A percentile compares a stretch with the other conserved stretches of the same genome.
phyloP scores from a whole-genome alignment of 768 basidiomycete genomes.

The Amanita rubescens region DNA sequence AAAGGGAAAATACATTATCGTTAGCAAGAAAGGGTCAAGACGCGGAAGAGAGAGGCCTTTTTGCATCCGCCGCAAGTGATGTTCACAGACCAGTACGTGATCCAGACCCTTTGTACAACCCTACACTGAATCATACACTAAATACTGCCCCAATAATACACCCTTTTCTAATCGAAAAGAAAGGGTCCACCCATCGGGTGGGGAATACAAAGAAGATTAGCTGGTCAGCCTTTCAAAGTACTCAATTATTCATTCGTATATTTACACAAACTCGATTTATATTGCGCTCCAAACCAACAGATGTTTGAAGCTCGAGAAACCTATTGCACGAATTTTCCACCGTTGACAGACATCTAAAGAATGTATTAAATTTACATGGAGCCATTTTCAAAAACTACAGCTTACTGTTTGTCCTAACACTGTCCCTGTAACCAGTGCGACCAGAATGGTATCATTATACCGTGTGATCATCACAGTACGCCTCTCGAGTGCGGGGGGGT shows the following conservation, averaged over 20 bases:
- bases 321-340: conserved; percentile 2
- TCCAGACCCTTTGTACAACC: no score
- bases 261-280: no score
- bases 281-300: no score
- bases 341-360: conserved; percentile 2
- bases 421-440: no score
- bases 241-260: neutral
- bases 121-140: no score
- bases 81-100: conserved; percentile 8
- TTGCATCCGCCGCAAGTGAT: conserved; percentile 7
- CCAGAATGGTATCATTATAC: no score
- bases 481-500: no score
- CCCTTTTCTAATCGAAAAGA: neutral
- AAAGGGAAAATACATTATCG: conserved; percentile 5
- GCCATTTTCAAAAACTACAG: neutral
- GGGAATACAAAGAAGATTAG: no score
- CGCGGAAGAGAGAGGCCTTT: conserved; percentile 7
- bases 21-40: conserved; percentile 5
- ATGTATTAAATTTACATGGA: neutral
- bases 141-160: no score
- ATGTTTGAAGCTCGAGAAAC: no score
- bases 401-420: conserved; percentile 5
- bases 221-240: neutral
- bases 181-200: no score
- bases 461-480: no score